Evolutionary conservation across 1,284 basidiomycete species (phyloP), one percentile per base, ranked within the genome.

Genomic region (Fomitopsis betulina): DNA sequence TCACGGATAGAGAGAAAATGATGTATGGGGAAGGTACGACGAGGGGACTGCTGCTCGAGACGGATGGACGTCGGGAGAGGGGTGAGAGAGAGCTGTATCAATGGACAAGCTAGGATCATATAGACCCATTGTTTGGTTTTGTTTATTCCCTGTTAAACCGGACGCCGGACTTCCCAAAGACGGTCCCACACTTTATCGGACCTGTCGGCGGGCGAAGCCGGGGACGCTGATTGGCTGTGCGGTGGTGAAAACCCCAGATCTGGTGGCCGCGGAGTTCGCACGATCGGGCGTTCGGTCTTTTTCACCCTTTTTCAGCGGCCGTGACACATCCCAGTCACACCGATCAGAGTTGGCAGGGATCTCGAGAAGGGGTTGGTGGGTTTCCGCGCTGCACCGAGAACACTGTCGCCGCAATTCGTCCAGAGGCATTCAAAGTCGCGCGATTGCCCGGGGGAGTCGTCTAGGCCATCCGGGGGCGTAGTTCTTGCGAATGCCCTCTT

Each of bases 71-170:
- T 57, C 51, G 53, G 56, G 62, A 64, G 58, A 60, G 64, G 62
- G 63, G 61, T 59, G 63, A 50, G 60, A 53, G 17, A 32, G 60
- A 62, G 57, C 57, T 51, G 62, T 58, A 58, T 53, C 47, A 60
- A 55, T 45, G 57, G 39, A 19, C 32, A 37, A 38, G 21, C 55
- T 39, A 32, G 55, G 50, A 55, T 61, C 61, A 68, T 70, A 67
- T 68, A 67, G 61, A 58, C 60, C 45, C 47, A 19, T n/a, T 70
- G 60, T 70, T 70, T 70, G 65, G 23, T 6, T 37, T 15, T 70
- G 52, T 69, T 70, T 66, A 60, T 65, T 62, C 23, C 32, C 35
- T 32, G 43, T 56, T 62, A 64, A 63, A 65, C 62, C 61, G 56
- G 54, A 50, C 54, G 58, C 58, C 61, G 45, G 39, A 53, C 47